Percentiles rank a stretch among this genome's conserved stretches.
These are phyloP conservation scores for Casuarina cunninghamiana DNA, from an alignment of 306 rosid species.

Conservation along the genomic window DNA sequence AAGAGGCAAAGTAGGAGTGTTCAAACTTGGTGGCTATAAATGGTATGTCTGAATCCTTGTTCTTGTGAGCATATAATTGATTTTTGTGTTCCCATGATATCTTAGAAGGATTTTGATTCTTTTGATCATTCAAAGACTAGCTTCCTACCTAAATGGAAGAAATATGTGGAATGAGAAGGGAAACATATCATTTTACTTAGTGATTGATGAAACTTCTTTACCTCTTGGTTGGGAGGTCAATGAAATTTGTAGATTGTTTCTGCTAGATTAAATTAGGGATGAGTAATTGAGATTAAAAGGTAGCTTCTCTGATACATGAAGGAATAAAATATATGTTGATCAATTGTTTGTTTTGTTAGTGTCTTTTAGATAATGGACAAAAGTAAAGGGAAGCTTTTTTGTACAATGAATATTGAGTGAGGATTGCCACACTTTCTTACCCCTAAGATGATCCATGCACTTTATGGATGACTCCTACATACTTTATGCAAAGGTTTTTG, in stretches of 20 bases:
- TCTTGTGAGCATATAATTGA: not conserved
- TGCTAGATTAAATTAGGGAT: not conserved
- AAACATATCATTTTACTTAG: not conserved
- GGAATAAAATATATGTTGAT: too few relatives aligned
- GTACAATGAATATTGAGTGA: slow-evolving; percentile 19
- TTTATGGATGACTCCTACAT: slow-evolving; percentile 5
- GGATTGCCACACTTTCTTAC: not conserved
- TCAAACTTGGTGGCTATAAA: not conserved
- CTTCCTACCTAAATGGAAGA: not conserved
- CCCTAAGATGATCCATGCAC: not conserved
- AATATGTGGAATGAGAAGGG: not conserved
- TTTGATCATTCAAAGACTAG: not conserved
- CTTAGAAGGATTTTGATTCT: not conserved
- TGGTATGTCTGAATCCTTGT: not conserved
- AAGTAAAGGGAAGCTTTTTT: not conserved
- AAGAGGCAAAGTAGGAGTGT: not conserved
- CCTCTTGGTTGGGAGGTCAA: slow-evolving; percentile 20
- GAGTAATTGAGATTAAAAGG: slow-evolving; percentile 10
- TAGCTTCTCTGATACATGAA: not conserved
- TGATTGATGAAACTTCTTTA: slow-evolving; percentile 12
- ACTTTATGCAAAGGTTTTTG: slow-evolving; percentile 12
- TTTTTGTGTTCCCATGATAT: not conserved
- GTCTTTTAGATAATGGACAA: not conserved
- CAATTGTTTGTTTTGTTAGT: not conserved
- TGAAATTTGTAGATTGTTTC: slow-evolving; percentile 12